Evolutionary conservation across 1,284 basidiomycete species (phyloP).

Genomic region (Cutaneotrichosporon dermatis): DNA sequence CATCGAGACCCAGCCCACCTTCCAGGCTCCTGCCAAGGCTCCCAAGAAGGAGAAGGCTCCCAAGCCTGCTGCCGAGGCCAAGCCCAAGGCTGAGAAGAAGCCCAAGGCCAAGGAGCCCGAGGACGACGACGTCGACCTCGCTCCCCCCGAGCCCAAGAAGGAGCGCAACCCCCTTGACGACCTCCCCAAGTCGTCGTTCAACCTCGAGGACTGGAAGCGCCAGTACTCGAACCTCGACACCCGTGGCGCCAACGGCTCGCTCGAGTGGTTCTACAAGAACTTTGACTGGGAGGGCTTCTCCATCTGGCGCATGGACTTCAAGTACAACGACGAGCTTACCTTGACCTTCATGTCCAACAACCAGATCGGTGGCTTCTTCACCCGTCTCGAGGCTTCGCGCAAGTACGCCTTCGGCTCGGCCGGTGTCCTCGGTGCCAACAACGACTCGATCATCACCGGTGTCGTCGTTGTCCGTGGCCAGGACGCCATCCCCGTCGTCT

Average conservation of each 20-base stretch:
- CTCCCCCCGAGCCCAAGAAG: constrained; percentile 64
- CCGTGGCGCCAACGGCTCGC: constrained; percentile 68
- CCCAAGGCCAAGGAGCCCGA: constrained; percentile 54
- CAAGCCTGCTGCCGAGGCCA: constrained; percentile 49
- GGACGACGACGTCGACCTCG: constrained; percentile 63
- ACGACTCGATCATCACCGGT: constrained; percentile 74
- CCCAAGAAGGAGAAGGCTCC: constrained; percentile 54
- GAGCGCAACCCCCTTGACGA: constrained; percentile 90
- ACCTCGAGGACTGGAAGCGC: constrained; percentile 97
- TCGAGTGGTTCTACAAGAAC: constrained; percentile 82
- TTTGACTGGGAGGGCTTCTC: constrained; percentile 90
- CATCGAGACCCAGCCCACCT: constrained; percentile 67
- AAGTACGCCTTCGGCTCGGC: constrained; percentile 93
- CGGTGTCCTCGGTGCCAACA: constrained; percentile 79
- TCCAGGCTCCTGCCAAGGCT: constrained; percentile 68
- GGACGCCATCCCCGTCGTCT: constrained; percentile 62
- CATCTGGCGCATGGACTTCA: constrained; percentile 77
- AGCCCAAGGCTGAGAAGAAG: constrained; percentile 54
- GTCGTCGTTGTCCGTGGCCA: constrained; percentile 74
- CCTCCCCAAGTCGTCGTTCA: constrained; percentile 85
- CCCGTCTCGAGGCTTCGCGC: constrained; percentile 88
- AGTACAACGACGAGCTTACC: constrained; percentile 94
- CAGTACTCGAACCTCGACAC: constrained; percentile 98
- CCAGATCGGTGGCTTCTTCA: constrained; percentile 84
- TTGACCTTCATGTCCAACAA: constrained; percentile 84